phyloP scores from a whole-genome alignment of 345 rosid genomes.

The Pugionium dolabratum region DNA sequence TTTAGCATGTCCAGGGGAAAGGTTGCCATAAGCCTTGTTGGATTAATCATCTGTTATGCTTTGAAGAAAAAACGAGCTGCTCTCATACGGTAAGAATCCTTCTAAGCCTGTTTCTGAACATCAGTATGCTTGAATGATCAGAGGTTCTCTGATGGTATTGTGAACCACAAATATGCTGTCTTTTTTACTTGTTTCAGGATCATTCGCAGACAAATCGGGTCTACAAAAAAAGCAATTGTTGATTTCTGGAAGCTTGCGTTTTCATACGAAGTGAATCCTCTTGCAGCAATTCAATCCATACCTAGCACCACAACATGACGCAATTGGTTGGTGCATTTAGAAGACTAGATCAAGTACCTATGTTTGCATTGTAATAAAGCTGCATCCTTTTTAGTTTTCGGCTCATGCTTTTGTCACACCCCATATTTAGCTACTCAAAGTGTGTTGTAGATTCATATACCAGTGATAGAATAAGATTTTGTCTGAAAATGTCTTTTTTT shows the following conservation, averaged over 20 bases:
- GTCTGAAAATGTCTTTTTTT: not conserved
- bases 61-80: conserved; percentile 55
- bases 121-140: not conserved
- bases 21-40: conserved; percentile 56
- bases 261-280: conserved; percentile 89
- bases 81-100: conserved; percentile 51
- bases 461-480: conserved; percentile 5
- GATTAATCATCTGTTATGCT: conserved; percentile 52
- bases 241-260: conserved; percentile 92
- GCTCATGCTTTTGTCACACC: not conserved
- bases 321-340: conserved; percentile 8
- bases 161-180: not conserved
- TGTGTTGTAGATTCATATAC: not conserved
- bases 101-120: conserved; percentile 10
- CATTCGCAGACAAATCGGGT: conserved; percentile 45
- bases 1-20: conserved; percentile 53
- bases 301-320: conserved; percentile 40
- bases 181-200: conserved; percentile 48
- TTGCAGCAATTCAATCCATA: conserved; percentile 83
- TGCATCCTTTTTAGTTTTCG: not conserved
- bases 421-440: conserved; percentile 7
- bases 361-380: conserved; percentile 14
- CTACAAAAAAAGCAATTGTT: conserved; percentile 54
- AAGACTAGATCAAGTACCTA: conserved; percentile 9
- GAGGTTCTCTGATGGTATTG: not conserved